Evolutionary conservation across 2,329 filamentous ascomycete genomes (phyloP).

Genomic region (Apiospora arundinis): DNA sequence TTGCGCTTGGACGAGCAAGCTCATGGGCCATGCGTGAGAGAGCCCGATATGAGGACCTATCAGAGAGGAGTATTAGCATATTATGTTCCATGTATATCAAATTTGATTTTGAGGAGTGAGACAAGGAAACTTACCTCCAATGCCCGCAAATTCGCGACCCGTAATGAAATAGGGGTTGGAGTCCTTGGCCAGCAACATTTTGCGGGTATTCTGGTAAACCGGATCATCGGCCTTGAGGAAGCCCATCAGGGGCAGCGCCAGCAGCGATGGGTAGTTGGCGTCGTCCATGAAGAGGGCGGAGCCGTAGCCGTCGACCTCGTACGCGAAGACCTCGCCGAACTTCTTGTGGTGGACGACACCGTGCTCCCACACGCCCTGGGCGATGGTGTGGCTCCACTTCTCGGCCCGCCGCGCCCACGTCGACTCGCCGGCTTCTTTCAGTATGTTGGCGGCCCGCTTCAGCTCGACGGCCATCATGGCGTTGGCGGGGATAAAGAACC

Average conservation of each 20-base stretch:
- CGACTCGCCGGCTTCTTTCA: constrained; percentile 65
- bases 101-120: background rate
- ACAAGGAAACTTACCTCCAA: constrained; percentile 71
- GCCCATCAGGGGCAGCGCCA: constrained; percentile 80
- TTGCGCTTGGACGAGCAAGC: constrained; percentile 87
- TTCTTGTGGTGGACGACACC: constrained; percentile 78
- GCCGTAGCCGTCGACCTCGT: constrained; percentile 87
- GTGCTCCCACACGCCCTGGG: constrained; percentile 81
- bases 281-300: constrained; percentile 87
- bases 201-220: constrained; percentile 87
- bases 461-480: constrained; percentile 96
- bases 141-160: constrained; percentile 80
- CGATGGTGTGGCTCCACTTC: constrained; percentile 66
- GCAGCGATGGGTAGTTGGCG: constrained; percentile 82
- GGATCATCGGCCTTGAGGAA: constrained; percentile 70
- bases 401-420: constrained; percentile 62
- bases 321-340: constrained; percentile 82
- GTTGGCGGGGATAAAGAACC: constrained; percentile 94
- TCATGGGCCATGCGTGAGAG: constrained; percentile 97
- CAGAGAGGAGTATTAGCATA: background rate
- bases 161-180: constrained; percentile 90
- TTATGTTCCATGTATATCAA: background rate
- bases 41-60: constrained; percentile 75
- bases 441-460: constrained; percentile 72
- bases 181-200: constrained; percentile 71